Evolutionary conservation across 768 basidiomycete species (phyloP), one percentile per base, ranked within the genome.

Genomic region (Boletus pseudo-olivaceus): DNA sequence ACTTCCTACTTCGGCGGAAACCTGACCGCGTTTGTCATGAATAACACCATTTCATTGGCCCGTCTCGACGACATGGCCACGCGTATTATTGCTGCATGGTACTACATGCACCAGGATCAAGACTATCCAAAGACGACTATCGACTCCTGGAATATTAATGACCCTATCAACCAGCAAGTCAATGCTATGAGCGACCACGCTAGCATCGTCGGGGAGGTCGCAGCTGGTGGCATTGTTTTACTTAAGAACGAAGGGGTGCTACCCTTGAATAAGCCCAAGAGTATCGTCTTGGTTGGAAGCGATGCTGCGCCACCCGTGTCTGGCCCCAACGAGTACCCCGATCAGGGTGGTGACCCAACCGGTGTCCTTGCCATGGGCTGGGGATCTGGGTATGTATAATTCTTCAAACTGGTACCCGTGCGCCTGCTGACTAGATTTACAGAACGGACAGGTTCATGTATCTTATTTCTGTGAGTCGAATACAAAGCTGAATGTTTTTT

Each of bases 361-460:
- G 92, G 92, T 10, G 77, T 88, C 17, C 77, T 97, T 20, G 92
- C 91, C 8, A 87, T 93, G 86, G 93, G 93, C 14, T 97, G 94
- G 94, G 94, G 92, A 35, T 88, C 86, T 47, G 92, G 91, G 71
- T 76, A 42, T 37, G 72, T 61, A 14, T 51, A 8, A 1, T 14
- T n/a, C 15, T 7, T 47, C 0, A 9, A 10, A 37, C 17, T 7
- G 5, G 15, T 39, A 20, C 1, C 9, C 9, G 7, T 39, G 33
- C 9, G n/a, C 9, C 39, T 26, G 49, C 49, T 63, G 27, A 56
- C 41, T 23, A 19, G 7, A 7, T 30, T 45, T 29, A 38, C 39
- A 80, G 82, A 6, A 90, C 93, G 0, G 77, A 82, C 12, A 81
- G 83, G 60, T 86, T 90, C 74, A 83, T 86, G 6, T 93, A 93